Evolutionary conservation across 2,329 filamentous ascomycete genomes (phyloP).

Genomic region (Xylaria sp.): DNA sequence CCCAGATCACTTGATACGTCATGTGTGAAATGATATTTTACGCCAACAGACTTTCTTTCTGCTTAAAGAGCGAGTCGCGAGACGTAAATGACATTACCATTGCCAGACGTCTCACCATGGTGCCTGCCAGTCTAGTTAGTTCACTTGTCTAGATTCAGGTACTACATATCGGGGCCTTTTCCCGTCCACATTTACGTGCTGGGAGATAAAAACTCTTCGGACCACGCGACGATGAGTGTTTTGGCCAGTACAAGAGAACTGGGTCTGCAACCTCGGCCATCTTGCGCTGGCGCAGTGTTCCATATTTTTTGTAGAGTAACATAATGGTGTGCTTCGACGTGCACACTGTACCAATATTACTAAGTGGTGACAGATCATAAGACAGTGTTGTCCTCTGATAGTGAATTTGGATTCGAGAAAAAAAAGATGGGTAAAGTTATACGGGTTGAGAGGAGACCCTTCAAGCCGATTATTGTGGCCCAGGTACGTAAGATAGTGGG

Average conservation of each 20-base stretch:
- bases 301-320: neutral
- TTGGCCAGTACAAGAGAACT: constrained; percentile 3
- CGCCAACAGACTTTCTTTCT: neutral
- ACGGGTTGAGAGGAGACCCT: neutral
- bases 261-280: neutral
- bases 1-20: constrained; percentile 18
- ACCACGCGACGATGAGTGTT: neutral
- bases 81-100: constrained; percentile 1
- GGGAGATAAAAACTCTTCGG: constrained; percentile 8
- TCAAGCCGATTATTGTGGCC: constrained; percentile 17
- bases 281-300: constrained; percentile 2
- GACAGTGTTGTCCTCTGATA: constrained; percentile 10
- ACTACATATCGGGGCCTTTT: neutral
- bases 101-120: constrained; percentile 5
- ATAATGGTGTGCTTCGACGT: neutral
- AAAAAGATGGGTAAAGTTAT: constrained; percentile 10
- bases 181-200: neutral
- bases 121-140: neutral
- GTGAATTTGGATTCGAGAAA: neutral
- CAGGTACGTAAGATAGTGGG: constrained; percentile 14
- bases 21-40: constrained; percentile 10
- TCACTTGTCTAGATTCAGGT: neutral
- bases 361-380: constrained; percentile 1
- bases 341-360: constrained; percentile 15
- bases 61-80: constrained; percentile 27